phyloP scores from a whole-genome alignment of 1,284 basidiomycete species.

The Ustilago trichophora region DNA sequence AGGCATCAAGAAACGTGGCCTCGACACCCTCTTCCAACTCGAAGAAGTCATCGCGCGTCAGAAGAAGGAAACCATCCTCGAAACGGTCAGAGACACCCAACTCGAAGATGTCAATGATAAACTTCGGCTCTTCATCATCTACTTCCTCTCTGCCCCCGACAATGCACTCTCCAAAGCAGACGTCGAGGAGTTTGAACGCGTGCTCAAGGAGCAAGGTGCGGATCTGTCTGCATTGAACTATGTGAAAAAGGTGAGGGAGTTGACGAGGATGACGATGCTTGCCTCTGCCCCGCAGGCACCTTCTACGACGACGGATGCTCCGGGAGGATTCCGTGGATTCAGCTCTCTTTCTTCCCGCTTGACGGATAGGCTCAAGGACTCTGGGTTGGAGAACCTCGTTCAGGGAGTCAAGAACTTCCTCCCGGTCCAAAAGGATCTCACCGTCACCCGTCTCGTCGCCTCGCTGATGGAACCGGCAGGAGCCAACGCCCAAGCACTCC shows the following conservation, averaged over 20 bases:
- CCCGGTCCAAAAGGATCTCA: slow-evolving; percentile 90
- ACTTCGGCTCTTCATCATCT: slow-evolving; percentile 90
- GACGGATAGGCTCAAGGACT: slow-evolving; percentile 91
- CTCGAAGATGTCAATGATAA: slow-evolving; percentile 74
- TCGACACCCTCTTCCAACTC: slow-evolving; percentile 95
- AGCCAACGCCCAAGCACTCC: slow-evolving; percentile 74
- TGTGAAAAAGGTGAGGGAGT: slow-evolving; percentile 88
- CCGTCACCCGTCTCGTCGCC: slow-evolving; percentile 90
- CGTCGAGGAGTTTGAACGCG: slow-evolving; percentile 78
- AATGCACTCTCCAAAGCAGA: slow-evolving; percentile 84
- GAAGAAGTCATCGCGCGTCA: slow-evolving; percentile 81
- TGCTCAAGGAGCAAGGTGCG: slow-evolving; percentile 68
- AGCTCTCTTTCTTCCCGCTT: slow-evolving; percentile 75
- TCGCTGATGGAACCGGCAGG: slow-evolving; percentile 95
- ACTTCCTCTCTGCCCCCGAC: slow-evolving; percentile 87
- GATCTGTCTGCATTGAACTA: slow-evolving; percentile 91
- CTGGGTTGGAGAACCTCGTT: slow-evolving; percentile 89
- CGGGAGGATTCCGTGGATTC: slow-evolving; percentile 87
- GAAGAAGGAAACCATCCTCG: slow-evolving; percentile 77
- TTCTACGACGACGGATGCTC: slow-evolving; percentile 67
- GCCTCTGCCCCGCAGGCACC: slow-evolving; percentile 77
- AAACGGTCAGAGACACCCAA: slow-evolving; percentile 72
- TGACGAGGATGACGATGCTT: slow-evolving; percentile 93
- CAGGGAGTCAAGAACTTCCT: slow-evolving; percentile 98
- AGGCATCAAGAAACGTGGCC: slow-evolving; percentile 91